Percentiles rank a stretch among this genome's conserved stretches.
These are phyloP conservation scores for Hibiscus tridactylites DNA, from an alignment of 345 rosid genomes.

Conservation along the genomic window DNA sequence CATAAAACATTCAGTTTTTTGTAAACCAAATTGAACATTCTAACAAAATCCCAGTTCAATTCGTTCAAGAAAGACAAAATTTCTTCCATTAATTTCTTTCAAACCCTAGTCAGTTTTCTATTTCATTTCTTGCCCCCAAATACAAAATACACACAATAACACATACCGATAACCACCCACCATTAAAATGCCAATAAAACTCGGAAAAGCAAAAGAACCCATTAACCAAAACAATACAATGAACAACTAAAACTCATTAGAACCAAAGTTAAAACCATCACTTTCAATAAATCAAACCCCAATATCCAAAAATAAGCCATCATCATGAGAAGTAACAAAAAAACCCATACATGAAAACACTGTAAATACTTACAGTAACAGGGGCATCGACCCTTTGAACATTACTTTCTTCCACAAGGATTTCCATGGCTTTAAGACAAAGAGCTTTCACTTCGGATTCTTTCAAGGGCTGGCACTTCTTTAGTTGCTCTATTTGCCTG, in stretches of 20 bases:
- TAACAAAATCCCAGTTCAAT: not conserved
- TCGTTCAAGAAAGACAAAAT: not conserved
- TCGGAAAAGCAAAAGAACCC: not conserved
- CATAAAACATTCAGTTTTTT: not conserved
- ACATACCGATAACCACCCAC: not conserved
- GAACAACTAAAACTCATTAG: not conserved
- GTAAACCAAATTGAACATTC: not conserved
- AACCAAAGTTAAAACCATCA: not conserved
- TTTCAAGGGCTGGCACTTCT: slow-evolving; percentile 86
- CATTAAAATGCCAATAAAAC: not conserved
- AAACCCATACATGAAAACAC: not conserved
- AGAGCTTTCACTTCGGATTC: slow-evolving; percentile 95
- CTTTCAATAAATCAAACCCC: slow-evolving; percentile 7
- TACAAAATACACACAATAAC: not conserved
- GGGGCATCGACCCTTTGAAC: slow-evolving; percentile 97
- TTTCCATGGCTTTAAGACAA: slow-evolving; percentile 94
- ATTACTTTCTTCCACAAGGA: slow-evolving; percentile 94
- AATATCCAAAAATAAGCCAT: not conserved
- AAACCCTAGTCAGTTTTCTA: not conserved
- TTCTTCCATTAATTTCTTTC: not conserved
- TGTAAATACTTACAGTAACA: slow-evolving; percentile 51
- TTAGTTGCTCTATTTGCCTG: slow-evolving; percentile 88
- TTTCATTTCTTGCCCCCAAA: not conserved
- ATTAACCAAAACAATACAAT: not conserved
- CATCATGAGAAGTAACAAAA: not conserved